Conservation (phyloP, 495 filamentous ascomycete genomes). For the Stereocaulon alpinum region DNA sequence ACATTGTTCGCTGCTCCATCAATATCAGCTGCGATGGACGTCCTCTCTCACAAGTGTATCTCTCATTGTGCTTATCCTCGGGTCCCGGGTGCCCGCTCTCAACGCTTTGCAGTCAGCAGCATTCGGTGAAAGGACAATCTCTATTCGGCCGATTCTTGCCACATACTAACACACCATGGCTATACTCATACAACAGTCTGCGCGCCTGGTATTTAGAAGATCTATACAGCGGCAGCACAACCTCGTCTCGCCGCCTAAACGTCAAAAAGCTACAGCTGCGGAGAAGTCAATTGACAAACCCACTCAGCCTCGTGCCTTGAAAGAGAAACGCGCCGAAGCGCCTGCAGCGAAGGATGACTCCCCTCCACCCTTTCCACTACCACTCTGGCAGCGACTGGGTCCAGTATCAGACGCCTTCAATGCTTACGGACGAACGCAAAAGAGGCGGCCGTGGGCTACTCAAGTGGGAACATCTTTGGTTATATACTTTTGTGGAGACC, state of each 20-base stretch:
- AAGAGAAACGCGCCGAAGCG: not conserved
- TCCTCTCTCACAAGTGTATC: not conserved
- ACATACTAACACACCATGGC: not conserved
- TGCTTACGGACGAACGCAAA: constrained; percentile 62
- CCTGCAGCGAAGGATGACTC: not conserved
- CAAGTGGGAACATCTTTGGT: constrained; percentile 66
- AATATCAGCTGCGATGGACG: not conserved
- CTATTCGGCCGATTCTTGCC: no score
- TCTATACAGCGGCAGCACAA: constrained; percentile 5
- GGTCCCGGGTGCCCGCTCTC: not conserved
- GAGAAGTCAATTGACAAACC: constrained; percentile 8
- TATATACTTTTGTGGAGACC: constrained; percentile 70
- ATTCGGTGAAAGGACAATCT: not conserved
- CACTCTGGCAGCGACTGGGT: constrained; percentile 20
- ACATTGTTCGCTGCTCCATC: not conserved
- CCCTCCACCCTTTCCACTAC: constrained; percentile 3
- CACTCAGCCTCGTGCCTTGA: not conserved
- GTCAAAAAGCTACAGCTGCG: constrained; percentile 8
- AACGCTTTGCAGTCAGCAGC: not conserved
- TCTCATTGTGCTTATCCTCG: not conserved
- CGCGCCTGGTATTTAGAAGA: constrained; percentile 2
- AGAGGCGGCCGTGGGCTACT: constrained; percentile 59
- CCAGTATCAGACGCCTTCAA: constrained; percentile 51
- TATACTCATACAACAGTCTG: not conserved
- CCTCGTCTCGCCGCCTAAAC: not conserved